Conservation (phyloP, 768 basidiomycete genomes). For the Leccinum barrowsii region DNA sequence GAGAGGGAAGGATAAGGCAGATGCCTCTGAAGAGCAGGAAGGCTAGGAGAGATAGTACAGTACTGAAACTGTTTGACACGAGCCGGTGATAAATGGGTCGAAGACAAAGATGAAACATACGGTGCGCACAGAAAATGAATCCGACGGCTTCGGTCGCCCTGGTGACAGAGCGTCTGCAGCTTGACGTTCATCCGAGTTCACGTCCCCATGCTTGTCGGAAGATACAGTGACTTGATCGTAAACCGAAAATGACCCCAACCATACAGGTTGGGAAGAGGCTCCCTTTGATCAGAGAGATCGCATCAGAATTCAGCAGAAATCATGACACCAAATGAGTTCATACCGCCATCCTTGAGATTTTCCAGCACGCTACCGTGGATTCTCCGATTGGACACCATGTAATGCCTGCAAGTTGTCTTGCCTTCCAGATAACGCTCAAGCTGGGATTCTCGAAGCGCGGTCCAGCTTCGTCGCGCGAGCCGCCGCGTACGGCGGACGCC, state of each 20-base stretch:
- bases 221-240: no score
- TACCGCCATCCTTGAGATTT: no score
- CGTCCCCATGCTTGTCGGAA: no score
- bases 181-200: no score
- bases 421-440: not conserved
- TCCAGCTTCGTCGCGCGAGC: not conserved
- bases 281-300: no score
- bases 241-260: no score
- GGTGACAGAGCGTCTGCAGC: no score
- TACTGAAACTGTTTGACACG: slow-evolving; percentile 32
- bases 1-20: slow-evolving; percentile 55
- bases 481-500: slow-evolving; percentile 15
- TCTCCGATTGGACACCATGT: not conserved
- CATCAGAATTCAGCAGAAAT: no score
- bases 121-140: slow-evolving; percentile 49
- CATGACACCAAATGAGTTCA: no score
- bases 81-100: not conserved
- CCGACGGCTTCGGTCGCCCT: no score
- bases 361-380: not conserved
- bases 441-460: slow-evolving; percentile 4
- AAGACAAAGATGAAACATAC: not conserved
- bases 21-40: slow-evolving; percentile 49
- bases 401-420: not conserved
- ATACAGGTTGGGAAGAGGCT: no score
- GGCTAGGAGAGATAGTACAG: slow-evolving; percentile 35